Percentiles rank a stretch among this genome's conserved stretches.
phyloP scores from a whole-genome alignment of 306 rosid species.

The Cucumis melo region DNA sequence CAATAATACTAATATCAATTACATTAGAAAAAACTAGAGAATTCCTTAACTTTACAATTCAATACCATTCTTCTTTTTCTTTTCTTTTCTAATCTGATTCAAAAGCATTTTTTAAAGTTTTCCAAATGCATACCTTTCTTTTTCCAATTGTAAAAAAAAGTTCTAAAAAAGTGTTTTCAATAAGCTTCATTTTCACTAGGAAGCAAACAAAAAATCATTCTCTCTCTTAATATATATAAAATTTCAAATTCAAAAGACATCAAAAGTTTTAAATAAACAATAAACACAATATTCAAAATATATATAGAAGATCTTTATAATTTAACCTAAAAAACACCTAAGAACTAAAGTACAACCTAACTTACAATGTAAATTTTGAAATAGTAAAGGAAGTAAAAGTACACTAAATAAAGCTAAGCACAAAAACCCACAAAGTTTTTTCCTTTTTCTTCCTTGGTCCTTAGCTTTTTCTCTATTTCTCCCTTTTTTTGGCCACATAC shows the following conservation, averaged over 20 bases:
- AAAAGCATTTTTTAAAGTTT: too few species aligned
- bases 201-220: neutral
- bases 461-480: neutral
- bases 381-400: constrained; percentile 1
- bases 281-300: neutral
- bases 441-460: neutral
- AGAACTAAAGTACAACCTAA: constrained; percentile 1
- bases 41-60: too few species aligned
- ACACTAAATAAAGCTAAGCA: constrained; percentile 14
- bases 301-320: neutral
- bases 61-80: too few species aligned
- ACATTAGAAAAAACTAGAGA: too few species aligned
- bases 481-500: neutral
- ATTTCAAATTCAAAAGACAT: too few species aligned
- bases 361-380: constrained; percentile 6
- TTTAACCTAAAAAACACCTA: neutral
- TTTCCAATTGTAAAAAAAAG: too few species aligned
- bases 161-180: too few species aligned
- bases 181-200: too few species aligned
- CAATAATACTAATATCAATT: too few species aligned
- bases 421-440: constrained; percentile 12
- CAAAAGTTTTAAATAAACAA: neutral
- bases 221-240: too few species aligned
- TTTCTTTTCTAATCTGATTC: too few species aligned
- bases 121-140: too few species aligned